Evolutionary conservation across 192 early-diverging fungal genomes (phyloP), one percentile per base, ranked within the genome.

Genomic region (Powellomyces hirtus): DNA sequence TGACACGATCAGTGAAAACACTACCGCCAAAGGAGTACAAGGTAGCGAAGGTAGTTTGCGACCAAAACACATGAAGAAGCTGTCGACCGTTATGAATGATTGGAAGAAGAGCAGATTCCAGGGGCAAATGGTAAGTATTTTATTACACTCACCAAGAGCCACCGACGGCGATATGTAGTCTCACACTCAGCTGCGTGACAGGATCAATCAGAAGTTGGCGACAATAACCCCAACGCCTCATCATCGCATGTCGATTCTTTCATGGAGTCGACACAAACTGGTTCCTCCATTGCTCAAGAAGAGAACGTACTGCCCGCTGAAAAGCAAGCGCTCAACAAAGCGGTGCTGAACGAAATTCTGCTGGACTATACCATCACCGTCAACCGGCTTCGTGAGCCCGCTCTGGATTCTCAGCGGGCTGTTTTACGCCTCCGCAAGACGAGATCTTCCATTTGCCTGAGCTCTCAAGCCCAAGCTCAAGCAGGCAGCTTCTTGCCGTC

Each of bases 301-400:
- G 44, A n/a, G 1, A 16, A 16, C 22, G 44, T n/a, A 45, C 44
- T 45, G 0, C 44, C 44, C 22, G 0, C 44, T 20, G 18, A 45
- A 1, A 20, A 16, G 18, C 34, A 14, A 20, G 40, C 18, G n/a
- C n/a, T 56, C 4, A 56, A 56, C 8, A 56, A 69, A 46, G 67
- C 67, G 1, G 24, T 60, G 24, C 44, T 69, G 67, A 69, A 59
- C 29, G 67, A 57, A 18, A 45, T 69, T n/a, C 46, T 69, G 0
- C 42, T 69, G 11, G 35, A 69, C 55, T 69, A 69, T 36, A 69
- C 67, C 16, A 45, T 69, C 44, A 51, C 55, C 3, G 67, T 69
- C n/a, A 69, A 69, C 20, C 55, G 67, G 26, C 58, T 69, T 11
- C 67, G 67, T 29, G 67, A 69, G 26, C 67, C 67, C 10, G 35